Evolutionary conservation across 371 early-diverging fungal species (phyloP).

Genomic region (Mucor irregularis): DNA sequence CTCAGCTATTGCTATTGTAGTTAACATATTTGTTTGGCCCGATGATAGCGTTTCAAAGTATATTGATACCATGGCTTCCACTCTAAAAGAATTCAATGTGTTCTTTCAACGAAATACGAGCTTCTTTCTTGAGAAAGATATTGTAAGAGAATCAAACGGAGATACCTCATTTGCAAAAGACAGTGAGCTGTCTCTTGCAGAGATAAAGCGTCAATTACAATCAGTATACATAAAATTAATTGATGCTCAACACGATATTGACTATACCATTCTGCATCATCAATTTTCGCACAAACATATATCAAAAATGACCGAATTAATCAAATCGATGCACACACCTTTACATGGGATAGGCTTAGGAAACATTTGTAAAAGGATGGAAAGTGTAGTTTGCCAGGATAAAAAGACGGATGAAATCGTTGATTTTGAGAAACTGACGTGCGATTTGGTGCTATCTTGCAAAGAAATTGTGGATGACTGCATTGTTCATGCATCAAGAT

Average conservation of each 20-base stretch:
- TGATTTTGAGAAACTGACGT: background rate
- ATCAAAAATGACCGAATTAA: conserved; percentile 23
- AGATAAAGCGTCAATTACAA: conserved; percentile 11
- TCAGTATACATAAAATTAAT: conserved; percentile 25
- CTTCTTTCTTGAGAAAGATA: too few species aligned
- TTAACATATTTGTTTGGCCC: conserved; percentile 40
- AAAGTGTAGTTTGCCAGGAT: background rate
- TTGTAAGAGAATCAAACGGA: too few species aligned
- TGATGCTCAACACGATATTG: conserved; percentile 40
- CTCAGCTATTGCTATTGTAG: conserved; percentile 28
- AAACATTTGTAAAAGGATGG: conserved; percentile 4
- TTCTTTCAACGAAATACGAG: conserved; percentile 32
- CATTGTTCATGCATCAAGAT: background rate
- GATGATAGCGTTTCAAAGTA: conserved; percentile 38
- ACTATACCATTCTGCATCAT: conserved; percentile 30
- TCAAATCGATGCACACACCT: conserved; percentile 30
- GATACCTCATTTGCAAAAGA: too few species aligned
- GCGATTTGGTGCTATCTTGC: too few species aligned
- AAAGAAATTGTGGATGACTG: background rate
- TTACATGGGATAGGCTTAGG: conserved; percentile 42
- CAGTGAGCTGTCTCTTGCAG: background rate
- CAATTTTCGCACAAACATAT: conserved; percentile 29
- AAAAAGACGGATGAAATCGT: background rate
- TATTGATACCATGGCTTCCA: conserved; percentile 19
- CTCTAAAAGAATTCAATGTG: conserved; percentile 18